Percentiles rank a stretch among this genome's conserved stretches.
Evolutionary conservation across 108 stramenopile genomes (phyloP).

Genomic region (Chaetoceros tenuissimus): DNA sequence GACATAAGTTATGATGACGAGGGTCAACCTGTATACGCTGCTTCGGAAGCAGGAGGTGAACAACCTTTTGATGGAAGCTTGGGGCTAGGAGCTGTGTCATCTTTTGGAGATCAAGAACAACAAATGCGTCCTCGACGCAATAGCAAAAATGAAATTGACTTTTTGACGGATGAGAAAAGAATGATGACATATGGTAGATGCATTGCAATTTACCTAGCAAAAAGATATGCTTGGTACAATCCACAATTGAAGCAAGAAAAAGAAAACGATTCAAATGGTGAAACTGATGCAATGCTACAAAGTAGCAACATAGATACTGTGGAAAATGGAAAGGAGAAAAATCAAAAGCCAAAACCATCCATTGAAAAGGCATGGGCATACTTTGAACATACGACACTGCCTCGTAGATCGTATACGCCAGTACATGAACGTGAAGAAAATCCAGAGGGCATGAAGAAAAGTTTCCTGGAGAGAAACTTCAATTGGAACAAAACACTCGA

Average conservation of each 20-base stretch:
- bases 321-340: conserved; percentile 1
- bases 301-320: no score
- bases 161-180: conserved; percentile 24
- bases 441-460: no score
- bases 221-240: conserved; percentile 4
- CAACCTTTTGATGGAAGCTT: no score
- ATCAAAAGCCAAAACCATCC: conserved; percentile 10
- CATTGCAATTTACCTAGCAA: conserved; percentile 1
- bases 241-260: conserved; percentile 1
- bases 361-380: conserved; percentile 75
- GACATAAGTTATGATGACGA: no score
- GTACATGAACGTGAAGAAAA: conserved; percentile 7
- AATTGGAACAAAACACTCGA: conserved; percentile 4
- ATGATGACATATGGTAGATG: conserved; percentile 4
- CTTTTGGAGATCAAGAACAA: no score
- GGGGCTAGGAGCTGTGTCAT: no score
- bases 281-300: no score
- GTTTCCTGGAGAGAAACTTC: not conserved
- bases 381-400: conserved; percentile 80
- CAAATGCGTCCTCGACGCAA: no score
- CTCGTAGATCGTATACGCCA: conserved; percentile 20
- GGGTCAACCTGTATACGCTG: no score
- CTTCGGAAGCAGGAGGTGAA: no score
- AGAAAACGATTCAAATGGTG: not conserved
- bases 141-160: conserved; percentile 1